A percentile compares a stretch with the other conserved stretches of the same genome.
phyloP scores from a whole-genome alignment of 163 green algal genomes.

The Coccomyxa subellipsoidea region DNA sequence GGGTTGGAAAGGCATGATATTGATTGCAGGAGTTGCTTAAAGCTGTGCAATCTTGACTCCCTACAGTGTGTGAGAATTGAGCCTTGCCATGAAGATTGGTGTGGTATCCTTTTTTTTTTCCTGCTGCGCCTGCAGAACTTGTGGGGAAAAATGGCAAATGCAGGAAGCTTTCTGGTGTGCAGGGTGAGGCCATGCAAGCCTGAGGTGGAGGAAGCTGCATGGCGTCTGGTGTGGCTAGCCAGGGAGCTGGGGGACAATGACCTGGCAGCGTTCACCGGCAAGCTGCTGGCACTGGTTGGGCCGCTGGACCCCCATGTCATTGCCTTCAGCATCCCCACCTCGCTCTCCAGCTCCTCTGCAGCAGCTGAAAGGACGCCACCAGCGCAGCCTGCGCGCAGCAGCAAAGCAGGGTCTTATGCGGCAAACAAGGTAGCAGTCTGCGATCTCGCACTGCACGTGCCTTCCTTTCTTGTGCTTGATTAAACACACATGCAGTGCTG shows the following conservation, averaged over 20 bases:
- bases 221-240: constrained; percentile 28
- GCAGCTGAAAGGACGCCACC: not conserved
- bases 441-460: no score
- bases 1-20: no score
- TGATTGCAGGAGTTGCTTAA: no score
- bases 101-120: no score
- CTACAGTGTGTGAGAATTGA: no score
- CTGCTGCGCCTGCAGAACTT: no score
- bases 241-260: constrained; percentile 27
- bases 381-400: not conserved
- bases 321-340: not conserved
- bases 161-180: no score
- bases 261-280: constrained; percentile 27
- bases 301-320: constrained; percentile 25
- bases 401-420: not conserved
- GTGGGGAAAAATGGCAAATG: no score
- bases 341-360: not conserved
- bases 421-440: not conserved
- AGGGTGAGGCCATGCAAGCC: not conserved
- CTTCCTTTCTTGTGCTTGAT: no score
- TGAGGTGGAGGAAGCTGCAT: constrained; percentile 10
- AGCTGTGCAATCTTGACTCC: no score
- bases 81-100: no score
- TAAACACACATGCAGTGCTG: no score
- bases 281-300: constrained; percentile 38